phyloP scores from a whole-genome alignment of 2,329 filamentous ascomycete genomes.

The Fusarium sambucinum region DNA sequence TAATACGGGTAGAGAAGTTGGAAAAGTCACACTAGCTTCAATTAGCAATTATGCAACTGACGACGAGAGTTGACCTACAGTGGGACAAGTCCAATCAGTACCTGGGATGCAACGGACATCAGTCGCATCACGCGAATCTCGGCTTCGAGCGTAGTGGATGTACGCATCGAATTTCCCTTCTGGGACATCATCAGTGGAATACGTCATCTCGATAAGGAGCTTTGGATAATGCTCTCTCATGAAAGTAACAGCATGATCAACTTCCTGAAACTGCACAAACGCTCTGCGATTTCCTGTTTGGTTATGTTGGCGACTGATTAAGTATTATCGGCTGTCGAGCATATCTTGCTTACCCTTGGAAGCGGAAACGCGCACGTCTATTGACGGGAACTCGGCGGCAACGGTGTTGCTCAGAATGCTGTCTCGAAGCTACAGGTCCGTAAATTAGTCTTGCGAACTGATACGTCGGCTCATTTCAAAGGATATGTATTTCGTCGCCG shows the following conservation, averaged over 20 bases:
- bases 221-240: slow-evolving; percentile 59
- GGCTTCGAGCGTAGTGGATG: slow-evolving; percentile 57
- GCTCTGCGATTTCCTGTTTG: slow-evolving; percentile 55
- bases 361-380: slow-evolving; percentile 57
- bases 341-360: slow-evolving; percentile 49
- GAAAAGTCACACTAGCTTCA: slow-evolving; percentile 54
- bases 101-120: slow-evolving; percentile 39
- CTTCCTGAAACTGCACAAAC: slow-evolving; percentile 58
- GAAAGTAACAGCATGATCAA: slow-evolving; percentile 57
- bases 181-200: slow-evolving; percentile 55
- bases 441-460: slow-evolving; percentile 47
- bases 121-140: slow-evolving; percentile 52
- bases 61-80: slow-evolving; percentile 44
- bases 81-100: slow-evolving; percentile 54
- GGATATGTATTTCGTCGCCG: slow-evolving; percentile 19
- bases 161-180: slow-evolving; percentile 55
- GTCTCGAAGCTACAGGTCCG: slow-evolving; percentile 52
- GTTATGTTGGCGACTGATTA: slow-evolving; percentile 26
- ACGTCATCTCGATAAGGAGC: slow-evolving; percentile 53
- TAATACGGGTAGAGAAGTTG: slow-evolving; percentile 55
- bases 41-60: slow-evolving; percentile 31
- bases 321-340: background rate
- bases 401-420: slow-evolving; percentile 52
- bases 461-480: slow-evolving; percentile 26
- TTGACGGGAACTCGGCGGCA: slow-evolving; percentile 52